Evolutionary conservation across 2,329 filamentous ascomycete species (phyloP).

Genomic region (Xylaria sp.): DNA sequence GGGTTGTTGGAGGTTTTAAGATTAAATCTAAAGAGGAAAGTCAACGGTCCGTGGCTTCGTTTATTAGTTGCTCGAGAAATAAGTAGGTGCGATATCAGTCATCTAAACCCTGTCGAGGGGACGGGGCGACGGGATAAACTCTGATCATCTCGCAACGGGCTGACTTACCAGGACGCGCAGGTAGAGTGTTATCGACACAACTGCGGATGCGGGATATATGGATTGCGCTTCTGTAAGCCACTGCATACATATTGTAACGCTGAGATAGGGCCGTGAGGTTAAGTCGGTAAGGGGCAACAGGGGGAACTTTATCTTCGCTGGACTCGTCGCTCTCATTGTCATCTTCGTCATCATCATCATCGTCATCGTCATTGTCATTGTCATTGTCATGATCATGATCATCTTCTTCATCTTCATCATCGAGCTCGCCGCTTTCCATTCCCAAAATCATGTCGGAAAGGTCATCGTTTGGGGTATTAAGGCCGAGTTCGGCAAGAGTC

Average conservation of each 20-base stretch:
- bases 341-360: neutral
- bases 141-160: neutral
- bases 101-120: neutral
- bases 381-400: neutral
- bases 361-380: neutral
- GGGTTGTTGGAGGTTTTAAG: slow-evolving; percentile 57
- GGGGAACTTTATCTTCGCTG: slow-evolving; percentile 30
- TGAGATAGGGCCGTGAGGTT: slow-evolving; percentile 70
- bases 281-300: slow-evolving; percentile 56
- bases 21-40: slow-evolving; percentile 53
- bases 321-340: neutral
- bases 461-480: neutral
- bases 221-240: slow-evolving; percentile 66
- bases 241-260: slow-evolving; percentile 70
- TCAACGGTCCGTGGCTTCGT: slow-evolving; percentile 2
- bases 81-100: neutral
- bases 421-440: neutral
- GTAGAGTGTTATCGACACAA: slow-evolving; percentile 59
- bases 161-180: slow-evolving; percentile 51
- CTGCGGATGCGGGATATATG: slow-evolving; percentile 65
- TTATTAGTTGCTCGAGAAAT: neutral
- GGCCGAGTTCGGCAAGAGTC: too few species aligned
- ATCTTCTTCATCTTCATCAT: neutral
- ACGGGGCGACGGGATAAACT: neutral
- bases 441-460: neutral